Evolutionary conservation across 2,329 filamentous ascomycete species (phyloP), one percentile per base, ranked within the genome.

Genomic region (Ilyonectria sp.): DNA sequence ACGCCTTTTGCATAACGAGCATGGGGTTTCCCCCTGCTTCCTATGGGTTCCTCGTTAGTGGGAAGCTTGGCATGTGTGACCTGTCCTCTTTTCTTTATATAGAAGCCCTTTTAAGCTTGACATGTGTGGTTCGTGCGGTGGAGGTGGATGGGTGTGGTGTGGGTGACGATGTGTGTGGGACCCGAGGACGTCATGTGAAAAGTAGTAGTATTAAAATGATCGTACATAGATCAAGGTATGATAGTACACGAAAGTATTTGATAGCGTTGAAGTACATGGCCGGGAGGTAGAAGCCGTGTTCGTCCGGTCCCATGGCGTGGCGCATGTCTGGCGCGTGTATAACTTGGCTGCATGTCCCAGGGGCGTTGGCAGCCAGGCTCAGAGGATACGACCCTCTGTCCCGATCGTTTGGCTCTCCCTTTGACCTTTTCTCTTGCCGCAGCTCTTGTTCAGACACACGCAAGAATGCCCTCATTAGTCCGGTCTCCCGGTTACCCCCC

Each of bases 181-280:
- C 9, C 43, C 10, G n/a, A 13, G 6, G 8, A 35, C n/a, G 31
- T 53, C 54, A 57, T 57, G 17, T 44, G 54, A 40, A n/a, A 43
- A 29, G n/a, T 21, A 33, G 23, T 52, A 57, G 53, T 60, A 65
- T 60, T 60, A 57, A 61, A 57, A 50, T 47, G 44, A 56, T 56
- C 62, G 43, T 65, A 65, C 15, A 40, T 53, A 53, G 33, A 46
- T 19, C 52, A 60, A 57, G 46, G 17, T 57, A 26, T 49, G 63
- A 57, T 65, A 49, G 57, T 65, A 65, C 63, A 65, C 37, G 63
- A 61, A 65, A 23, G 54, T 49, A 55, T 43, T 65, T 43, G 33
- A 35, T 23, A 44, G 50, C 19, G 44, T 57, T 19, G 23, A 65
- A 61, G 44, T 60, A 65, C 57, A 65, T 65, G 63, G 52, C 57